Base-by-base conservation (phyloP, 306 rosid species). In the Biancaea sappan region DNA sequence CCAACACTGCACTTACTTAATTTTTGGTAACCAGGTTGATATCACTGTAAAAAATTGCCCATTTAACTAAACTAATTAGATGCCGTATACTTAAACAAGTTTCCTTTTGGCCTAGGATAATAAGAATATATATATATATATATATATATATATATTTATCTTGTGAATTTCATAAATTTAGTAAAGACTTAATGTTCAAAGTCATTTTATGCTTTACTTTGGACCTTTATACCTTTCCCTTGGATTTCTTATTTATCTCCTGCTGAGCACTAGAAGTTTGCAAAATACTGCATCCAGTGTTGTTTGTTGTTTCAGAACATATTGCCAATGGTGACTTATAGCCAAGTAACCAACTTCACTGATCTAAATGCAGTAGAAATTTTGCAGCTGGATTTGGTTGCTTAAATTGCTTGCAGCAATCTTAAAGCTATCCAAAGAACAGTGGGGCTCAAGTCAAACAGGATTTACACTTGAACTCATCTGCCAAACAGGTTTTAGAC, bases 321-420 rank as follows among this genome's bases (percentile, higher is more conserved):
- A 34, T 41, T 38, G 40, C 29, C 63, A 5, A 35, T 51, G 44
- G 41, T 29, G 31, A 32, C 26, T 65, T 11, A 43, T 12, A 26
- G 24, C 59, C 46, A 54, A 56, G 31, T 12, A 26, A n/a, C 59
- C 46, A 54, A 56, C 37, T 56, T 70, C 48, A 29, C 21, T 68
- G 15, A 44, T 57, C 53, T 57, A 21, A 11, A 29, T 76, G 69
- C 38, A 43, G 52, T 34, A 31, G 75, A 40, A 75, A 2, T 75
- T 26, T 38, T 37, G 53, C 14, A 26, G 38, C 2, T 22, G 57
- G 24, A 40, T 28, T 65, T 54, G 13, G 11, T 64, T 38, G 6
- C 41, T n/a, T 26, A 65, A 22, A 12, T 56, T 12, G 5, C 59
- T 38, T 63, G 31, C 38, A 25, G 10, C 44, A 34, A 34, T n/a